These are phyloP conservation scores for Mucor saturninus DNA, from an alignment of 371 early-diverging fungal genomes.

Conservation along the genomic window DNA sequence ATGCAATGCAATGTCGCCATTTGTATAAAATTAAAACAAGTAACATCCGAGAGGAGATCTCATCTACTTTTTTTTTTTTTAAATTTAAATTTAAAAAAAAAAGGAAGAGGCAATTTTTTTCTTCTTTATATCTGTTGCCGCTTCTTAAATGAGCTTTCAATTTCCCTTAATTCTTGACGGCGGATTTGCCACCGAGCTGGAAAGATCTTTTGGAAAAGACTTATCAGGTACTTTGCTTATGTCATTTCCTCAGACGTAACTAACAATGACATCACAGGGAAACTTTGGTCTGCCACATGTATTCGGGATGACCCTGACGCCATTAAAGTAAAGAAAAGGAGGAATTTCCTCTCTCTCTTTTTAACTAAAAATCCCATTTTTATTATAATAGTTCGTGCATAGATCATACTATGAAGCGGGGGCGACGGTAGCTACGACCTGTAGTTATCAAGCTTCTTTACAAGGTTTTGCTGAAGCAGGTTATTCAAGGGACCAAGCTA, in stretches of 20 bases:
- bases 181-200: constrained; percentile 56
- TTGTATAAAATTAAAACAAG: too few species aligned
- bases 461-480: constrained; percentile 44
- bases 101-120: too few species aligned
- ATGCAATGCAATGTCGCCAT: too few species aligned
- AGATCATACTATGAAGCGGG: constrained; percentile 53
- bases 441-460: constrained; percentile 56
- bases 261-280: constrained; percentile 18
- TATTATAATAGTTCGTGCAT: constrained; percentile 42
- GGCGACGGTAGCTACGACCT: constrained; percentile 51
- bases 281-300: constrained; percentile 56
- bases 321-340: constrained; percentile 39
- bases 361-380: not conserved
- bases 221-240: constrained; percentile 31
- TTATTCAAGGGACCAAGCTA: constrained; percentile 32
- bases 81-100: too few species aligned
- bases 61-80: too few species aligned
- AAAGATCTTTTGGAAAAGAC: constrained; percentile 42
- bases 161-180: constrained; percentile 57
- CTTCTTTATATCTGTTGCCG: not conserved
- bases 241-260: not conserved
- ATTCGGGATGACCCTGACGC: constrained; percentile 50
- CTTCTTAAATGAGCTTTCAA: constrained; percentile 34
- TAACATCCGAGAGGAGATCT: too few species aligned
- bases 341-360: not conserved